phyloP scores from a whole-genome alignment of 371 early-diverging fungal genomes.

The Rhizopus arrhizus region DNA sequence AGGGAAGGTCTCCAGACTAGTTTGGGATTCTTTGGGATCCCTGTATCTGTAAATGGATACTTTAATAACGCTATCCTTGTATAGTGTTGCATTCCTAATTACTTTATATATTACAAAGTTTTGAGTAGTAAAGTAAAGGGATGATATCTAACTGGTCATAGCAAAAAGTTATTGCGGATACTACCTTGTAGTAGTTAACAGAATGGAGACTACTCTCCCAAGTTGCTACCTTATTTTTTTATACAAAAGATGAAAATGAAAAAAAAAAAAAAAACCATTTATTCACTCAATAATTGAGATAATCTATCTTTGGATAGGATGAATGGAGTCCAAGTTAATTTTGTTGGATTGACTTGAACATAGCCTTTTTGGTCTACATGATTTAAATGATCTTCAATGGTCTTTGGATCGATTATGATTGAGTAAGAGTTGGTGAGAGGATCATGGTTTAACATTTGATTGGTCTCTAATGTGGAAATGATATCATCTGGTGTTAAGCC shows the following conservation, averaged over 20 bases:
- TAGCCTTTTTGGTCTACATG: constrained; percentile 50
- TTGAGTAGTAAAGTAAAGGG: constrained; percentile 8
- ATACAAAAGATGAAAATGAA: constrained; percentile 17
- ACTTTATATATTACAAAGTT: constrained; percentile 16
- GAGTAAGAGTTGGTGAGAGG: constrained; percentile 21
- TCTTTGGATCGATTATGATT: constrained; percentile 34
- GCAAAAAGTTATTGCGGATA: constrained; percentile 36
- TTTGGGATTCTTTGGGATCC: constrained; percentile 10
- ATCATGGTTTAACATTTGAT: constrained; percentile 45
- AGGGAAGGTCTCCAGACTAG: constrained; percentile 37
- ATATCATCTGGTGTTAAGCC: constrained; percentile 76
- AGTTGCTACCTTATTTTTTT: constrained; percentile 28
- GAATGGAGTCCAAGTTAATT: constrained; percentile 70
- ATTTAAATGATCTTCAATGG: constrained; percentile 43
- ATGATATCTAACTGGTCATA: constrained; percentile 29
- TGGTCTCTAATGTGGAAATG: constrained; percentile 68
- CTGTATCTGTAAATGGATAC: constrained; percentile 29
- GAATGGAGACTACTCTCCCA: constrained; percentile 41
- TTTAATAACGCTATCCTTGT: constrained; percentile 12
- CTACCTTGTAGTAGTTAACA: constrained; percentile 31
- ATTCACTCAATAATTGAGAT: constrained; percentile 12
- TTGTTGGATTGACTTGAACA: constrained; percentile 52
- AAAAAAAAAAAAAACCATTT: constrained; percentile 20
- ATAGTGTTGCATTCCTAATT: constrained; percentile 15
- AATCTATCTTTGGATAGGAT: constrained; percentile 50